Evolutionary conservation across 2,329 filamentous ascomycete genomes (phyloP).

Genomic region (Sclerotinia glacialis): DNA sequence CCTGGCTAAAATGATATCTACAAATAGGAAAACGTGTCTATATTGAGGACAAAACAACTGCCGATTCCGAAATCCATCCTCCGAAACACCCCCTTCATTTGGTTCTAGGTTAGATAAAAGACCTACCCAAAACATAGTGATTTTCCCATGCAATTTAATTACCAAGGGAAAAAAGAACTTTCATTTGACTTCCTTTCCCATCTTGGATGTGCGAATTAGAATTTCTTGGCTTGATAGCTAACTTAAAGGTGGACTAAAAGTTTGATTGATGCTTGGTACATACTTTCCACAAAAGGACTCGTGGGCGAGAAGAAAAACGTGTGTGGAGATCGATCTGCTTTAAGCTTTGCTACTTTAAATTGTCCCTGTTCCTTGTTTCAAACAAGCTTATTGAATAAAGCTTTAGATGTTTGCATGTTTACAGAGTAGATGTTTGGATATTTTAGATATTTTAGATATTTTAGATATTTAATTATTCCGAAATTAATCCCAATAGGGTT

Average conservation of each 20-base stretch:
- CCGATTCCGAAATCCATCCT: background rate
- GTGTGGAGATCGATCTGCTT: constrained; percentile 21
- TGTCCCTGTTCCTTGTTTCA: background rate
- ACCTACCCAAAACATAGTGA: background rate
- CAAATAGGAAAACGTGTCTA: background rate
- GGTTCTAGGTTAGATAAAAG: background rate
- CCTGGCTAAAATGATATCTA: background rate
- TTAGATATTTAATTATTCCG: background rate
- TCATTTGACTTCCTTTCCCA: constrained; percentile 1
- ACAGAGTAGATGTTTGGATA: no score
- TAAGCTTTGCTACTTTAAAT: constrained; percentile 18
- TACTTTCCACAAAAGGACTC: background rate
- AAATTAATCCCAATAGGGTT: background rate
- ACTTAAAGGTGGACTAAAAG: no score
- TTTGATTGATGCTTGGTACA: constrained; percentile 6
- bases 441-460: no score
- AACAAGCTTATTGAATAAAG: constrained; percentile 10
- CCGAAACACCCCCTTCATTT: constrained; percentile 5
- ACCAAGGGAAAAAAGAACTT: background rate
- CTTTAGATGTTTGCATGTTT: no score
- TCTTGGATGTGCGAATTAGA: constrained; percentile 9
- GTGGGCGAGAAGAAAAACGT: constrained; percentile 1
- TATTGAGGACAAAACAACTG: background rate
- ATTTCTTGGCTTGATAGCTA: constrained; percentile 3
- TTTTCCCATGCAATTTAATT: background rate